Percentiles rank a stretch among this genome's conserved stretches.
phyloP scores from a whole-genome alignment of 108 stramenopile species.

The Nitzschia sp. region DNA sequence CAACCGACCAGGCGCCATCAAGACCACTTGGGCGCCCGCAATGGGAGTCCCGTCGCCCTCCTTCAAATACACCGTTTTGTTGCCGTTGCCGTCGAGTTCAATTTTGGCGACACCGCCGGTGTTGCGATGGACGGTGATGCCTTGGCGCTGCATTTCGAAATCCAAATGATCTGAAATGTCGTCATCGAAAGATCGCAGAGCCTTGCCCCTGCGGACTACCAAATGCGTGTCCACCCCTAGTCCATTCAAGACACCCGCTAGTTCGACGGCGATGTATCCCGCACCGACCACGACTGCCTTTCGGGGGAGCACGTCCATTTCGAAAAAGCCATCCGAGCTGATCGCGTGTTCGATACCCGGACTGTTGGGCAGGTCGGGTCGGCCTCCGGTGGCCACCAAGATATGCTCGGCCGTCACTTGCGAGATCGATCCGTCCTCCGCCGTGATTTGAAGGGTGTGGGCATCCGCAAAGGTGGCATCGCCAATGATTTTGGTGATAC shows the following conservation, averaged over 20 bases:
- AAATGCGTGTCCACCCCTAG: slow-evolving; percentile 73
- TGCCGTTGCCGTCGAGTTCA: slow-evolving; percentile 40
- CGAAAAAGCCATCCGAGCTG: slow-evolving; percentile 92
- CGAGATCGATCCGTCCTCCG: slow-evolving; percentile 20
- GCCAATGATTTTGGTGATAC: slow-evolving; percentile 57
- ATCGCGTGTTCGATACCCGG: slow-evolving; percentile 81
- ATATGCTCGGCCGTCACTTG: slow-evolving; percentile 63
- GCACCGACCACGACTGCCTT: slow-evolving; percentile 94
- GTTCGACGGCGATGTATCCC: slow-evolving; percentile 96
- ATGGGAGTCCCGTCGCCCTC: slow-evolving; percentile 53
- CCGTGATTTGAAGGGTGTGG: slow-evolving; percentile 54
- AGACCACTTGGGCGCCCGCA: slow-evolving; percentile 70
- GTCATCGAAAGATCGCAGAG: slow-evolving; percentile 85
- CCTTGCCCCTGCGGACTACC: slow-evolving; percentile 57
- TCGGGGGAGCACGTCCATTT: slow-evolving; percentile 79
- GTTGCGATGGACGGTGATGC: slow-evolving; percentile 71
- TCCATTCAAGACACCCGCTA: slow-evolving; percentile 88
- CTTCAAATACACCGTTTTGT: slow-evolving; percentile 57
- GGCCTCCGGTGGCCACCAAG: slow-evolving; percentile 91
- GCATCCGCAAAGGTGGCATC: slow-evolving; percentile 52
- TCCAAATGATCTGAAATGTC: slow-evolving; percentile 69
- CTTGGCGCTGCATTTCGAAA: slow-evolving; percentile 67
- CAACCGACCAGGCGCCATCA: slow-evolving; percentile 81
- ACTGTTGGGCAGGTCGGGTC: slow-evolving; percentile 64
- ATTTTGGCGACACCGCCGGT: slow-evolving; percentile 70